Base-by-base conservation (phyloP, 225 moss, liverwort and hornwort genomes). In the Sphagnum contortum region DNA sequence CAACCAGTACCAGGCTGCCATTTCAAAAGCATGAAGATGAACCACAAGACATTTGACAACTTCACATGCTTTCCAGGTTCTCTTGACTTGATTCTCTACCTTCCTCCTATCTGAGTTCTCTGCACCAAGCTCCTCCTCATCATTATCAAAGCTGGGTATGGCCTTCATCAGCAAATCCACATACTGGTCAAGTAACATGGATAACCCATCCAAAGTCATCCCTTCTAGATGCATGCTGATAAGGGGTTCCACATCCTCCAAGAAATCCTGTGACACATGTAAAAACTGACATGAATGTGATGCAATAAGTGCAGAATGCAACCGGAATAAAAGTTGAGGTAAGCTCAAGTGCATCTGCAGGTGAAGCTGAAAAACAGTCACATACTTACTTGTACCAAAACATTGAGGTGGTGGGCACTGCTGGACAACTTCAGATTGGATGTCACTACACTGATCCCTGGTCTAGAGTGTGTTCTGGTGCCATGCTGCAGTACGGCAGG, bases 151-250 rank as follows among this genome's bases (percentile, higher is more conserved):
- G 64, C 74, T 75, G 61, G 95, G 92, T 49, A 95, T 70, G 47
- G 95, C 95, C 70, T 87, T 92, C 63, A 86, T 81, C 44, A 95
- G 80, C 65, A 81, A 71, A 55, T 75, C 68, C 12, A 92, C 70
- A 67, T 95, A 95, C 50, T 84, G 75, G 63, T 95, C 88, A 69
- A 95, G 92, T 6, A 75, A 69, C 48, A 68, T 73, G 60, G 79
- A 73, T 50, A 95, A 70, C 60, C 84, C 92, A 71, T 95, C 92
- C 70, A 95, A 75, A 45, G 92, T 80, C 70, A 77, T 79, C 52
- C 86, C 88, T 44, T 79, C 82, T 69, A 95, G 82, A 70, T 95
- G 92, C 82, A 92, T 85, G 74, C 77, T 84, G 14, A 88, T 84
- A 5, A 95, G 84, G 45, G 92, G 73, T 57, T 82, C 80, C 59